Percentiles rank a stretch among this genome's conserved stretches.
These are phyloP conservation scores for Tricholoma hemisulphureum DNA, from an alignment of 768 basidiomycete species.

Conservation along the genomic window DNA sequence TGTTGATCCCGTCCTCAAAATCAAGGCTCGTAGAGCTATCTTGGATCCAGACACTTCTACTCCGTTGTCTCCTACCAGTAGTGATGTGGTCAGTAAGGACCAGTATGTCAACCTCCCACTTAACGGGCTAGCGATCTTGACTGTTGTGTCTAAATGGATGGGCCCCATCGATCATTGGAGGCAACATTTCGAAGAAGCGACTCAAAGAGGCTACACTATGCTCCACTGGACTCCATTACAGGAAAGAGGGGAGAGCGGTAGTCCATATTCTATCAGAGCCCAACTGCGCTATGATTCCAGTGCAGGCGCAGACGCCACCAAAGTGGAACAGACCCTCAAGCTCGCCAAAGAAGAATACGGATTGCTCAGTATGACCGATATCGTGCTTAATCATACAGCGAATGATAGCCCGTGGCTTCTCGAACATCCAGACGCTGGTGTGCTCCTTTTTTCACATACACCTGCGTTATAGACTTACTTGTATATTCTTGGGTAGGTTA, in stretches of 20 bases:
- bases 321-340: slow-evolving; percentile 63
- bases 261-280: slow-evolving; percentile 91
- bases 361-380: slow-evolving; percentile 86
- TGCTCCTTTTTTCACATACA: slow-evolving; percentile 17
- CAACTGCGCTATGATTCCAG: slow-evolving; percentile 82
- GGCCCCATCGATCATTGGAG: slow-evolving; percentile 78
- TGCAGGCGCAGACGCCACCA: slow-evolving; percentile 56
- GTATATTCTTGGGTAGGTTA: slow-evolving; percentile 53
- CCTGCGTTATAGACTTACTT: background rate
- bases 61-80: slow-evolving; percentile 50
- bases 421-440: slow-evolving; percentile 95
- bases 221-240: slow-evolving; percentile 96
- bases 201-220: slow-evolving; percentile 95
- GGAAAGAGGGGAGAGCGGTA: slow-evolving; percentile 83
- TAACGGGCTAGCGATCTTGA: slow-evolving; percentile 85
- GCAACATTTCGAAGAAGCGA: slow-evolving; percentile 77
- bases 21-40: slow-evolving; percentile 72
- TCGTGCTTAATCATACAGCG: slow-evolving; percentile 97
- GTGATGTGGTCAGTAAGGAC: slow-evolving; percentile 49
- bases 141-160: slow-evolving; percentile 98
- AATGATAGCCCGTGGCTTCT: slow-evolving; percentile 90
- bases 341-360: slow-evolving; percentile 84
- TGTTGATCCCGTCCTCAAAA: slow-evolving; percentile 84
- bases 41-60: slow-evolving; percentile 50
- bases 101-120: slow-evolving; percentile 71